Conservation (phyloP, 148 eudicot species). For the Spergularia marina region DNA sequence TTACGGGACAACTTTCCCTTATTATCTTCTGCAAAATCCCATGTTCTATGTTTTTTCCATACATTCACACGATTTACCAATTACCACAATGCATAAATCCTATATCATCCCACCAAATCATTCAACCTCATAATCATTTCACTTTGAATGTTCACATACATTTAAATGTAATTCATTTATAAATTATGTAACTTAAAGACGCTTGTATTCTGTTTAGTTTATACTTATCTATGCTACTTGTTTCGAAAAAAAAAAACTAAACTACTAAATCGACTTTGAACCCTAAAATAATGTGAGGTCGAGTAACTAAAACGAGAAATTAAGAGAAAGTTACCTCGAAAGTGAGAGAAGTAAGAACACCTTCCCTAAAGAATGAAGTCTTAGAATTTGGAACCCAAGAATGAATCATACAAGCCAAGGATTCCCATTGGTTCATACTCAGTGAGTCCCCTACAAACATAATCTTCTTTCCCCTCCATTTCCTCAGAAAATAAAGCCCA, state of each 20-base stretch:
- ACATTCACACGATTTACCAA: too few species aligned
- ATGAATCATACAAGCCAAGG: constrained; percentile 72
- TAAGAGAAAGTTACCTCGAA: constrained; percentile 44
- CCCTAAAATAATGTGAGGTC: too few species aligned
- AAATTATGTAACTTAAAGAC: too few species aligned
- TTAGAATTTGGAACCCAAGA: constrained; percentile 66
- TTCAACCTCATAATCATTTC: too few species aligned
- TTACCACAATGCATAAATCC: too few species aligned
- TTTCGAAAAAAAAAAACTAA: too few species aligned
- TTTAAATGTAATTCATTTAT: too few species aligned
- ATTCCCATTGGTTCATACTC: constrained; percentile 76
- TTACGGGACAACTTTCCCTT: constrained; percentile 3
- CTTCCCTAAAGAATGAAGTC: constrained; percentile 36
- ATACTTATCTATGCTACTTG: too few species aligned
- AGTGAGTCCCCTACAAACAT: constrained; percentile 93
- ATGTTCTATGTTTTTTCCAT: not conserved
- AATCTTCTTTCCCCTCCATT: constrained; percentile 76
- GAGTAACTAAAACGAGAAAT: not conserved
- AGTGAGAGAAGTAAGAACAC: constrained; percentile 45
- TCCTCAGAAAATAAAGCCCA: constrained; percentile 64
- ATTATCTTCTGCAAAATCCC: not conserved
- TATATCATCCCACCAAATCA: too few species aligned
- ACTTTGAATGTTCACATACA: too few species aligned
- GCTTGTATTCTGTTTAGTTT: too few species aligned
- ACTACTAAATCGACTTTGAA: too few species aligned